Base-by-base conservation (phyloP, 495 filamentous ascomycete species). In the Penicillium parvum region DNA sequence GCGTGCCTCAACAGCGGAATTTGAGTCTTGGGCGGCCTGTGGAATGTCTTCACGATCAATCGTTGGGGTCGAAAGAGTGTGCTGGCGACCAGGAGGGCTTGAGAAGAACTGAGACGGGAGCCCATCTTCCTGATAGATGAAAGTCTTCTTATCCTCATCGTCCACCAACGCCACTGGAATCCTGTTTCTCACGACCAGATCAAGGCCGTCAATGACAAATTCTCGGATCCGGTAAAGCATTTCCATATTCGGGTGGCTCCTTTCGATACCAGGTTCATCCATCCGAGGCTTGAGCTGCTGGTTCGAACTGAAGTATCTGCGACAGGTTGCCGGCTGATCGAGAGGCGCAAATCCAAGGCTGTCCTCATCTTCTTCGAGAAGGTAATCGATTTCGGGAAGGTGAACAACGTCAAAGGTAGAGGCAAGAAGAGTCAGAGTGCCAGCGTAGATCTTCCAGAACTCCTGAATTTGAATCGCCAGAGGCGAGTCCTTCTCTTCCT, bases 301-400 rank as follows among this genome's bases (percentile, higher is more conserved):
- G 29, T 65, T 61, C 6, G 57, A 47, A 49, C 57, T 57, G 43
- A 74, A 63, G 55, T 78, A 79, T 49, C 73, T 65, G 21, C 68
- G 68, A 37, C 49, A 64, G n/a, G 73, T 75, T 15, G 68, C 49
- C 7, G 74, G 63, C 42, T 74, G 65, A 16, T 72, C 60, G 15
- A 92, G 64, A 4, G 87, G 87, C 39, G 73, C 68, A 60, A 90
- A 88, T n/a, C 83, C 83, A 40, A 88, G 68, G 12, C 78, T 87
- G 23, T 84, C 78, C 47, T 79, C 80, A 57, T 92, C 86, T 58
- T 92, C 87, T 42, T 86, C 81, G 2, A 92, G 69, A 36, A 90
- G 67, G 57, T 90, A 90, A 15, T 78, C 74, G 8, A 83, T 49
- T 21, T 68, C 61, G 3, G 78, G 77, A 16, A 86, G 68, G 34